These are phyloP conservation scores for Leptomonas pyrrhocoris DNA, from an alignment of 208 protist genomes.

Conservation along the genomic window DNA sequence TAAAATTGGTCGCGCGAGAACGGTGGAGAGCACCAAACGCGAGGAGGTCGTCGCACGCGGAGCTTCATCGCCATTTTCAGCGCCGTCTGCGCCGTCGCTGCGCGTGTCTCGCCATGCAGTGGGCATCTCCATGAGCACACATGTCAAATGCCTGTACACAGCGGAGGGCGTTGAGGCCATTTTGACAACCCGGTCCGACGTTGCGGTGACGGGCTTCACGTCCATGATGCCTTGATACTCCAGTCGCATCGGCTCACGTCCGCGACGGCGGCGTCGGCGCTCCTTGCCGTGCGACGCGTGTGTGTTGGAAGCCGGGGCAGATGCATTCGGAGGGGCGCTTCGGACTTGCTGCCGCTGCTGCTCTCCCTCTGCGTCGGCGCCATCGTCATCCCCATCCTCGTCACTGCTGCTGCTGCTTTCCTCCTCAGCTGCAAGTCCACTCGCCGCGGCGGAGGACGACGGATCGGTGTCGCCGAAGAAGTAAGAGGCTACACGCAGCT, in stretches of 20 bases:
- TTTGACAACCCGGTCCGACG: not conserved
- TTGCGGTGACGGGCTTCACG: not conserved
- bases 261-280: conserved; percentile 12
- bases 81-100: not conserved
- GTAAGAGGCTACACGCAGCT: conserved; percentile 23
- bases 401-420: conserved; percentile 1
- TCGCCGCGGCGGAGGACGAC: not conserved
- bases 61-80: not conserved
- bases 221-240: conserved; percentile 27
- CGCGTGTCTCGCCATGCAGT: conserved; percentile 6
- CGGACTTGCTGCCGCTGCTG: not conserved
- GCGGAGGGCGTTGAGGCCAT: conserved; percentile 26
- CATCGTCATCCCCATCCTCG: conserved; percentile 13
- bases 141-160: conserved; percentile 23
- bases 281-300: not conserved
- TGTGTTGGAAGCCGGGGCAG: not conserved
- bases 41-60: not conserved
- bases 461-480: conserved; percentile 27
- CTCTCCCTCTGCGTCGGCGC: not conserved
- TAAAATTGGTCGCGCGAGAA: conserved; percentile 17
- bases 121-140: conserved; percentile 28
- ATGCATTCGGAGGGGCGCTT: not conserved
- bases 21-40: not conserved
- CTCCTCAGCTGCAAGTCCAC: not conserved
- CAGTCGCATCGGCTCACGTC: conserved; percentile 25